These are phyloP conservation scores for Alternaria postmessia DNA, from an alignment of 2,329 filamentous ascomycete genomes.

Conservation along the genomic window DNA sequence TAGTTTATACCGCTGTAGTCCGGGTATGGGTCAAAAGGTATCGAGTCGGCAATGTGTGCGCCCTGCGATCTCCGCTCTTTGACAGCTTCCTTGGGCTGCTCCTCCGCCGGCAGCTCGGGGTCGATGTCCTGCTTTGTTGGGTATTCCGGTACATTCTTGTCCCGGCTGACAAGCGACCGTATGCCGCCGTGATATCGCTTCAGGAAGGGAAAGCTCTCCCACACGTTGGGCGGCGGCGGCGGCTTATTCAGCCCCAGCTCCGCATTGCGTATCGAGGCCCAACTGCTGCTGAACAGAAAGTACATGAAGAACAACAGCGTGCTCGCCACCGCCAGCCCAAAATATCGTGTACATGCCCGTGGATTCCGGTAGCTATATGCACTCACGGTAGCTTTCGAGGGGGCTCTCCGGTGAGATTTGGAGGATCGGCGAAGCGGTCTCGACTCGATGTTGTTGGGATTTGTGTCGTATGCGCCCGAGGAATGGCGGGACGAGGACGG, in stretches of 20 bases:
- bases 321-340: conserved; percentile 75
- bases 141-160: conserved; percentile 80
- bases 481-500: conserved; percentile 63
- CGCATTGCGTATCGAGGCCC: conserved; percentile 71
- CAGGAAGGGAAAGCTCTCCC: conserved; percentile 87
- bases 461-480: conserved; percentile 39
- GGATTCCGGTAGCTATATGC: conserved; percentile 69
- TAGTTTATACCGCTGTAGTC: conserved; percentile 68
- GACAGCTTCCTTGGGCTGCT: conserved; percentile 37
- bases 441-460: conserved; percentile 38
- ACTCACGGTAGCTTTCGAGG: conserved; percentile 40
- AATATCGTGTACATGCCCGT: conserved; percentile 76
- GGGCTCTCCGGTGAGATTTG: conserved; percentile 24
- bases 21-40: conserved; percentile 73
- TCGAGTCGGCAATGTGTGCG: conserved; percentile 37
- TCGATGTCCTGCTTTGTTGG: conserved; percentile 67
- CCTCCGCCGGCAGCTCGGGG: conserved; percentile 44
- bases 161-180: conserved; percentile 70
- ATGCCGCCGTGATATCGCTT: conserved; percentile 91
- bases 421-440: conserved; percentile 27
- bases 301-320: conserved; percentile 80
- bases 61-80: conserved; percentile 44
- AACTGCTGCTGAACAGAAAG: conserved; percentile 75
- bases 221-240: conserved; percentile 72
- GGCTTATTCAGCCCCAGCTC: conserved; percentile 67